These are phyloP conservation scores for Dendrobium officinale DNA, from an alignment of 106 monocot species.

Conservation along the genomic window DNA sequence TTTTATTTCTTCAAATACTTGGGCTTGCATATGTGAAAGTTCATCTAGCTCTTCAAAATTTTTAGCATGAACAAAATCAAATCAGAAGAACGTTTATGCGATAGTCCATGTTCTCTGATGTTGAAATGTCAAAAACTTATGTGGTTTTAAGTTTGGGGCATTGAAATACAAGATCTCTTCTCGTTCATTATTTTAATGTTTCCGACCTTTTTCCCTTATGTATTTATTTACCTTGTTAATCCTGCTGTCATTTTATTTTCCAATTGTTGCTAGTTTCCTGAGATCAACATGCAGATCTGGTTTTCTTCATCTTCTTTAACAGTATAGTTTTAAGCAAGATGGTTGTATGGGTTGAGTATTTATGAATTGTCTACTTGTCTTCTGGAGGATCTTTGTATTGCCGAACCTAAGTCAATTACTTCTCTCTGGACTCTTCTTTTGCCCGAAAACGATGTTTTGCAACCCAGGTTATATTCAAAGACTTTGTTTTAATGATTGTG, in stretches of 20 bases:
- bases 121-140: neutral
- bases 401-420: slow-evolving; percentile 80
- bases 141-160: neutral
- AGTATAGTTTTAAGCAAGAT: neutral
- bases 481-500: slow-evolving; percentile 7
- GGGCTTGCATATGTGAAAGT: neutral
- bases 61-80: neutral
- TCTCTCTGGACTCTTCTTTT: slow-evolving; percentile 83
- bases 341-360: neutral
- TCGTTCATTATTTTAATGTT: neutral
- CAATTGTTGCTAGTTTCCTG: neutral
- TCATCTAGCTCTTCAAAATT: neutral
- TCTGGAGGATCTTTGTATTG: slow-evolving; percentile 74
- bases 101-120: neutral
- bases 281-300: neutral
- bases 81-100: neutral
- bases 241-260: neutral
- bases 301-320: neutral
- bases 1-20: neutral
- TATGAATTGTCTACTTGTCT: slow-evolving; percentile 4
- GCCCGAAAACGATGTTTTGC: slow-evolving; percentile 80
- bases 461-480: slow-evolving; percentile 37
- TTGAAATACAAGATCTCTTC: neutral
- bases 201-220: neutral
- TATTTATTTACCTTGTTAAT: neutral